Evolutionary conservation across 1,284 basidiomycete genomes (phyloP).

Genomic region (Thecaphora frezii): DNA sequence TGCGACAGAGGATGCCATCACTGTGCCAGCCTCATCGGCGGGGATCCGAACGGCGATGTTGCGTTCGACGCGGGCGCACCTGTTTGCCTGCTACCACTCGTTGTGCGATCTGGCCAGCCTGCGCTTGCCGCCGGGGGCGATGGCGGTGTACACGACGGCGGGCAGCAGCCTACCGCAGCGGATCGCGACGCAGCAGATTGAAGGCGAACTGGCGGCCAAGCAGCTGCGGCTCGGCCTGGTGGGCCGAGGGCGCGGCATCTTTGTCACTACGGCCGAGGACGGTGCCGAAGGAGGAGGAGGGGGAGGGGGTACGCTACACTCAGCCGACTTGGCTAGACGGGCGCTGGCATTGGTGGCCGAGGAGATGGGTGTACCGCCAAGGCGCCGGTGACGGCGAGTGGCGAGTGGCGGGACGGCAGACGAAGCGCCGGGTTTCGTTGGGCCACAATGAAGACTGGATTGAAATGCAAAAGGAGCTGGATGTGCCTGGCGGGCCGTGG

Average conservation of each 20-base stretch:
- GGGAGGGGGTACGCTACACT: not conserved
- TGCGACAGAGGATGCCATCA: not conserved
- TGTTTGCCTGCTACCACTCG: not conserved
- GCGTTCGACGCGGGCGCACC: constrained; percentile 14
- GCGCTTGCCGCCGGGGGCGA: constrained; percentile 9
- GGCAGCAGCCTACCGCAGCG: constrained; percentile 20
- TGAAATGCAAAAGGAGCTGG: too few species aligned
- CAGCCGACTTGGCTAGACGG: constrained; percentile 13
- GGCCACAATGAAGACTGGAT: too few species aligned
- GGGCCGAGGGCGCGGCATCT: constrained; percentile 8
- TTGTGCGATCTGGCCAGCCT: not conserved
- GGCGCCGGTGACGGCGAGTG: too few species aligned
- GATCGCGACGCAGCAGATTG: constrained; percentile 4
- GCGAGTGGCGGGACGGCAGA: too few species aligned
- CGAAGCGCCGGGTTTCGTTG: too few species aligned
- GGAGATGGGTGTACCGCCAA: constrained; percentile 9
- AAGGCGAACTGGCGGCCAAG: constrained; percentile 1
- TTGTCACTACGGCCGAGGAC: not conserved
- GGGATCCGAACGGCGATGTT: constrained; percentile 5
- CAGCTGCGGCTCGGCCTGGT: constrained; percentile 17
- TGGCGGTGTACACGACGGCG: constrained; percentile 5
- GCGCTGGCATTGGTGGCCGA: constrained; percentile 15
- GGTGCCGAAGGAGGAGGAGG: not conserved
- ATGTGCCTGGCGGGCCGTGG: too few species aligned
- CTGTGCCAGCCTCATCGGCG: not conserved